Percentiles rank a stretch among this genome's conserved stretches.
These are phyloP conservation scores for Colletotrichum cordylinicola DNA, from an alignment of 2,329 filamentous ascomycete species.

Conservation along the genomic window DNA sequence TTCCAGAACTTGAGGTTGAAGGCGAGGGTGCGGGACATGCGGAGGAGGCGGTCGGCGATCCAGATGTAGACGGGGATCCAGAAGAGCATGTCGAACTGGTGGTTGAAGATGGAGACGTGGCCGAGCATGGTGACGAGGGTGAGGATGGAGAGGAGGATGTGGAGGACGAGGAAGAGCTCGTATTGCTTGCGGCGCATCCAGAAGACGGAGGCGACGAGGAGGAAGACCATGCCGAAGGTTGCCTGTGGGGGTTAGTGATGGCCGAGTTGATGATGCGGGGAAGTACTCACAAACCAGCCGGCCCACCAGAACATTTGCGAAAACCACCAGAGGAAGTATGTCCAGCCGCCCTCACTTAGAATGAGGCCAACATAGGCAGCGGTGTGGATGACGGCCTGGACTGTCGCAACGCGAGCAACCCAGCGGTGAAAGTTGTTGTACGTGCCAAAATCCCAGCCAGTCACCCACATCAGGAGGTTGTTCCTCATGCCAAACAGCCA, in stretches of 20 bases:
- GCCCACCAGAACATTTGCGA: slow-evolving; percentile 54
- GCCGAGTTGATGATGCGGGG: background rate
- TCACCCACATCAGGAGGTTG: slow-evolving; percentile 69
- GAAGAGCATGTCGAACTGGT: slow-evolving; percentile 53
- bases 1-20: slow-evolving; percentile 46
- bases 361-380: slow-evolving; percentile 60
- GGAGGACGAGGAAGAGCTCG: slow-evolving; percentile 53
- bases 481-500: slow-evolving; percentile 74
- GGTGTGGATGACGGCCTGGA: slow-evolving; percentile 69
- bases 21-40: slow-evolving; percentile 45
- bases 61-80: slow-evolving; percentile 57
- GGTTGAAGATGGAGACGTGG: slow-evolving; percentile 58
- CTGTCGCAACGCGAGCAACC: slow-evolving; percentile 65
- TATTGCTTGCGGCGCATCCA: slow-evolving; percentile 59
- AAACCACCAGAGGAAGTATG: slow-evolving; percentile 41
- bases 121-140: slow-evolving; percentile 57
- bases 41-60: slow-evolving; percentile 52
- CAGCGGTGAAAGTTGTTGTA: slow-evolving; percentile 74
- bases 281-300: slow-evolving; percentile 47
- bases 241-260: slow-evolving; percentile 32
- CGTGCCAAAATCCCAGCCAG: slow-evolving; percentile 71
- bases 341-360: slow-evolving; percentile 41
- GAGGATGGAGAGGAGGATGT: slow-evolving; percentile 57
- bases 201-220: slow-evolving; percentile 54
- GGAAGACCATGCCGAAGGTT: slow-evolving; percentile 48